These are phyloP conservation scores for Penicillium capsulatum DNA, from an alignment of 2,329 filamentous ascomycete species.

Conservation along the genomic window DNA sequence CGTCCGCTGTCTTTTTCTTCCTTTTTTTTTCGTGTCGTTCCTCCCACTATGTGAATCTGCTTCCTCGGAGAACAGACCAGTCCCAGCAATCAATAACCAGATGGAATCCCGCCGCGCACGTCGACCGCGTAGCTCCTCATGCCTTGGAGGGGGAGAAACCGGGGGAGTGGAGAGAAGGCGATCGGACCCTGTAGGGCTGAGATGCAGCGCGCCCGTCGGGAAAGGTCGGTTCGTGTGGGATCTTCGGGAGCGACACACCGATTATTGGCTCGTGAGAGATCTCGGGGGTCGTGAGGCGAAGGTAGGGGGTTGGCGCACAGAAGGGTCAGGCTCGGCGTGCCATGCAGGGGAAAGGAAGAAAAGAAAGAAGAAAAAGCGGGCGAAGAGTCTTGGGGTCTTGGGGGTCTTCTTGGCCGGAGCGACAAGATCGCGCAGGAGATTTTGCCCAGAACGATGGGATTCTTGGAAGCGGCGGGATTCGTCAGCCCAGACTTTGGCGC, in stretches of 20 bases:
- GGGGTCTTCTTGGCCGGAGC: constrained; percentile 19
- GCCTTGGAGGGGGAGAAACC: constrained; percentile 18
- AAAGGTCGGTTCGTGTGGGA: background rate
- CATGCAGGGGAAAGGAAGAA: constrained; percentile 4
- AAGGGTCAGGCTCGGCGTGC: background rate
- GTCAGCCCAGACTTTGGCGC: constrained; percentile 24
- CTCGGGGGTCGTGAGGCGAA: background rate
- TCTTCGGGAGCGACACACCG: background rate
- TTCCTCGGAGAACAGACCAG: background rate
- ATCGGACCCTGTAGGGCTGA: constrained; percentile 20
- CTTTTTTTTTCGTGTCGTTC: background rate
- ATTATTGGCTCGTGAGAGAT: background rate
- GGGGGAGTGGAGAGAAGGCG: constrained; percentile 7
- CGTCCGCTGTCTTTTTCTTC: background rate
- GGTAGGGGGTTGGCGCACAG: background rate
- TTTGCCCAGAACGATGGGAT: constrained; percentile 16
- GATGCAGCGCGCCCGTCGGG: background rate
- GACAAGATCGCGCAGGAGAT: constrained; percentile 11
- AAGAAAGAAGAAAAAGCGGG: constrained; percentile 5
- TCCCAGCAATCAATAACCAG: constrained; percentile 19
- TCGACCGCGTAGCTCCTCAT: constrained; percentile 25
- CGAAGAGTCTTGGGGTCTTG: constrained; percentile 12
- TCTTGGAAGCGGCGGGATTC: constrained; percentile 23
- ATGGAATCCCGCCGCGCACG: constrained; percentile 23
- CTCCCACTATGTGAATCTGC: background rate